Percentiles rank a stretch among this genome's conserved stretches.
phyloP scores from a whole-genome alignment of 1,139 yeast genomes.

The Magnusiomyces suaveolens region DNA sequence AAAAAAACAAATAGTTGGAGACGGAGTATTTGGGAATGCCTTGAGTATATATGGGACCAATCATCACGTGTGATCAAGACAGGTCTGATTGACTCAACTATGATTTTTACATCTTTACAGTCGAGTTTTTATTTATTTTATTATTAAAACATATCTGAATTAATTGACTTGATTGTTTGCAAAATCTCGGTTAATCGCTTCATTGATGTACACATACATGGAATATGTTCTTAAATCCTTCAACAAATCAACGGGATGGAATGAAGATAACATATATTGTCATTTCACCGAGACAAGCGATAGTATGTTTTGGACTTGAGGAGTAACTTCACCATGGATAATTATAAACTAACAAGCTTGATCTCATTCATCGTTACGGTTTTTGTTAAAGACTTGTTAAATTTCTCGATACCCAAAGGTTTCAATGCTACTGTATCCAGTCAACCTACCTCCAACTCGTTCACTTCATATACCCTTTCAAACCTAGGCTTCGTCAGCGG shows the following conservation, averaged over 20 bases:
- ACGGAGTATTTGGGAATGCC: too few relatives aligned
- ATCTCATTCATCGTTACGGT: too few relatives aligned
- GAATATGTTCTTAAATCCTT: constrained; percentile 71
- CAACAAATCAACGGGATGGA: constrained; percentile 63
- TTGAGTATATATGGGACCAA: too few relatives aligned
- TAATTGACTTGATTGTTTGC: too few relatives aligned
- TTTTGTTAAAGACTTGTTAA: constrained; percentile 50
- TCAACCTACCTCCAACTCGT: constrained; percentile 60
- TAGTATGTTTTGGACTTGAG: constrained; percentile 27
- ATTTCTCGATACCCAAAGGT: constrained; percentile 67
- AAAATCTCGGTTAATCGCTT: too few relatives aligned
- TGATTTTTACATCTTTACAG: too few relatives aligned
- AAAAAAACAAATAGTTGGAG: too few relatives aligned
- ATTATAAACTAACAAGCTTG: too few relatives aligned
- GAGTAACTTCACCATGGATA: constrained; percentile 8
- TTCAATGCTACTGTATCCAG: constrained; percentile 60
- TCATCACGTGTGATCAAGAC: too few relatives aligned
- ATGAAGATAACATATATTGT: constrained; percentile 65
- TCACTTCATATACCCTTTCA: constrained; percentile 64
- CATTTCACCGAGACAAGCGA: constrained; percentile 61
- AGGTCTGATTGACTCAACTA: too few relatives aligned
- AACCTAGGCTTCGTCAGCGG: constrained; percentile 67
- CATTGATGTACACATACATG: constrained; percentile 67
- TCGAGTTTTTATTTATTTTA: background rate
- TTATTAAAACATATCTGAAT: too few relatives aligned